phyloP scores from a whole-genome alignment of 805 yeast genomes.

The Yarrowia deformans region DNA sequence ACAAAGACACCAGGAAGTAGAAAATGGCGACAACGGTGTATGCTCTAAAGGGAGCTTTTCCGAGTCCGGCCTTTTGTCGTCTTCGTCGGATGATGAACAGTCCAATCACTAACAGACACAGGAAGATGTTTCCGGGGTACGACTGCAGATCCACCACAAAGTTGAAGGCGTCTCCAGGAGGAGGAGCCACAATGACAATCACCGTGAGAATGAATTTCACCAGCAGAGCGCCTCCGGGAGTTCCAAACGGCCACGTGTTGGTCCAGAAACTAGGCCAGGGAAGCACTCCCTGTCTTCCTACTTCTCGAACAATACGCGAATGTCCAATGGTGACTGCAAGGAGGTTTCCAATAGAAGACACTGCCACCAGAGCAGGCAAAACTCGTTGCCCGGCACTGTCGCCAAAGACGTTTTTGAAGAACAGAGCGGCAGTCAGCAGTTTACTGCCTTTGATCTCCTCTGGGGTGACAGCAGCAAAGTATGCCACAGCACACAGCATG shows the following conservation, averaged over 20 bases:
- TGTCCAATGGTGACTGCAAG: conserved; percentile 70
- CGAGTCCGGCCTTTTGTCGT: conserved; percentile 4
- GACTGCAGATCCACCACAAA: conserved; percentile 67
- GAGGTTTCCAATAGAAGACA: conserved; percentile 69
- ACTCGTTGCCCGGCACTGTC: conserved; percentile 58
- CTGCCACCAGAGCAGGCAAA: conserved; percentile 64
- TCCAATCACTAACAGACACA: conserved; percentile 59
- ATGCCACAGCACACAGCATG: conserved; percentile 12
- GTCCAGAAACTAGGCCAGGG: conserved; percentile 60
- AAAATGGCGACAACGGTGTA: conserved; percentile 20
- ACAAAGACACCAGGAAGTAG: conserved; percentile 17
- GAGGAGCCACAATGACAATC: conserved; percentile 62
- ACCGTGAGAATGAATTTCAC: conserved; percentile 66
- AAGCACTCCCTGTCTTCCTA: conserved; percentile 58
- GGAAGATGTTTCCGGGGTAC: conserved; percentile 69
- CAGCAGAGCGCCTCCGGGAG: conserved; percentile 56
- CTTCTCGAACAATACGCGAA: conserved; percentile 63
- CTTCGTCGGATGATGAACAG: conserved; percentile 54
- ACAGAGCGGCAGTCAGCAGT: conserved; percentile 69
- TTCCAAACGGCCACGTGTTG: conserved; percentile 51
- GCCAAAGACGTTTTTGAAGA: conserved; percentile 65
- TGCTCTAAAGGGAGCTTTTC: conserved; percentile 15
- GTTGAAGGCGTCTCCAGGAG: conserved; percentile 70
- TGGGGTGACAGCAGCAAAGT: conserved; percentile 55
- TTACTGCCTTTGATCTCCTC: conserved; percentile 58